Evolutionary conservation across 441 rosid species (phyloP).

Genomic region (Brassica balearica): DNA sequence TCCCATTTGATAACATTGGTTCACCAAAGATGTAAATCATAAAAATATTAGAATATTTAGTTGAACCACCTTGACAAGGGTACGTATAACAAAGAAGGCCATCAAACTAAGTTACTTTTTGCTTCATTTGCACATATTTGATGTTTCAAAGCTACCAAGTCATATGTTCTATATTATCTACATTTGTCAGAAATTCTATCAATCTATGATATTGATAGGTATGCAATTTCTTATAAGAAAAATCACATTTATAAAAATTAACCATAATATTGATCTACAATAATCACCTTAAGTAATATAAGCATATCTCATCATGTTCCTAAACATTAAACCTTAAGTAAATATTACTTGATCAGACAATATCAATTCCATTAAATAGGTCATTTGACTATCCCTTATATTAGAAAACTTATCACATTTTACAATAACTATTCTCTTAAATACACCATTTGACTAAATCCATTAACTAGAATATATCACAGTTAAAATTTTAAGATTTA

Average conservation of each 20-base stretch:
- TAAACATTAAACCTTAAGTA: too few relatives aligned
- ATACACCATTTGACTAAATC: background rate
- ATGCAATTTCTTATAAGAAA: slow-evolving; percentile 23
- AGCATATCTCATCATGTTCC: background rate
- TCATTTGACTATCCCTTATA: background rate
- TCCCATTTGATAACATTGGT: slow-evolving; percentile 35
- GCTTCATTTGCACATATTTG: slow-evolving; percentile 44
- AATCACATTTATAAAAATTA: background rate
- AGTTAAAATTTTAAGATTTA: too few relatives aligned
- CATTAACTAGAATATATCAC: too few relatives aligned
- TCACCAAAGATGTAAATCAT: slow-evolving; percentile 35
- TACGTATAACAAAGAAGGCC: slow-evolving; percentile 31
- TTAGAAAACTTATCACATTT: background rate
- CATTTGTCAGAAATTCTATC: slow-evolving; percentile 27
- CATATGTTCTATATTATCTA: slow-evolving; percentile 25
- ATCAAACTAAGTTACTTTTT: slow-evolving; percentile 42
- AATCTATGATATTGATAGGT: slow-evolving; percentile 6
- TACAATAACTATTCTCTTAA: slow-evolving; percentile 1
- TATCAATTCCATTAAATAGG: background rate
- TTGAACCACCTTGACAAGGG: slow-evolving; percentile 38
- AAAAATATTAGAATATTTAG: slow-evolving; percentile 29
- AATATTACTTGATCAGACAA: background rate
- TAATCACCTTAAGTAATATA: background rate
- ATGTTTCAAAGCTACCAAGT: slow-evolving; percentile 33
- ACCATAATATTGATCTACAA: background rate